Percentiles rank a stretch among this genome's conserved stretches.
These are phyloP conservation scores for Peribolospora baueri DNA, from an alignment of 768 basidiomycete genomes.

Conservation along the genomic window DNA sequence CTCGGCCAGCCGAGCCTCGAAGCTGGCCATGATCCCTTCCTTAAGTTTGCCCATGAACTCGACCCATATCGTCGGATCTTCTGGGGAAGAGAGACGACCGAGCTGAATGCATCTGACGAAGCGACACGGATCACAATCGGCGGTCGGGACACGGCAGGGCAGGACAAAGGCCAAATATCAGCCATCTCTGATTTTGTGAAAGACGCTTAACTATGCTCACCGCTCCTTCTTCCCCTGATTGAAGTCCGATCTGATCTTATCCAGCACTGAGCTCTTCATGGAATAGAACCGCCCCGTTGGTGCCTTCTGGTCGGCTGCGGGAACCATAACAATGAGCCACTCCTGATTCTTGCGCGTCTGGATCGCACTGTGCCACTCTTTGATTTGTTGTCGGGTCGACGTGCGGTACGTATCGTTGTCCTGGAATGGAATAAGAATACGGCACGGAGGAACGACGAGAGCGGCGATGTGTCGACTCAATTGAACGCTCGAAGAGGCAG, in stretches of 20 bases:
- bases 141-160: too few species aligned
- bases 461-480: background rate
- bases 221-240: slow-evolving; percentile 69
- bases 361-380: slow-evolving; percentile 61
- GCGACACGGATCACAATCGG: too few species aligned
- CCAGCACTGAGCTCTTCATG: slow-evolving; percentile 58
- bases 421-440: slow-evolving; percentile 15
- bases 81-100: slow-evolving; percentile 21
- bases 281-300: slow-evolving; percentile 31
- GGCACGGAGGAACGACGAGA: too few species aligned
- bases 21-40: slow-evolving; percentile 61
- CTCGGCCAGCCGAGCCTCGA: slow-evolving; percentile 49
- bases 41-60: slow-evolving; percentile 73
- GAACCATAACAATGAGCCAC: slow-evolving; percentile 74
- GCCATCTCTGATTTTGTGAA: background rate
- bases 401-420: slow-evolving; percentile 53
- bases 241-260: slow-evolving; percentile 78
- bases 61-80: slow-evolving; percentile 50
- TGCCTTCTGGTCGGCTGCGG: slow-evolving; percentile 33
- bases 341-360: slow-evolving; percentile 57
- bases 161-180: too few species aligned
- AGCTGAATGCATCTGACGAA: background rate
- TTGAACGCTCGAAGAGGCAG: background rate
- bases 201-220: slow-evolving; percentile 20
- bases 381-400: slow-evolving; percentile 57